Conservation (phyloP, 163 green algal species). For the Volvox carteri region DNA sequence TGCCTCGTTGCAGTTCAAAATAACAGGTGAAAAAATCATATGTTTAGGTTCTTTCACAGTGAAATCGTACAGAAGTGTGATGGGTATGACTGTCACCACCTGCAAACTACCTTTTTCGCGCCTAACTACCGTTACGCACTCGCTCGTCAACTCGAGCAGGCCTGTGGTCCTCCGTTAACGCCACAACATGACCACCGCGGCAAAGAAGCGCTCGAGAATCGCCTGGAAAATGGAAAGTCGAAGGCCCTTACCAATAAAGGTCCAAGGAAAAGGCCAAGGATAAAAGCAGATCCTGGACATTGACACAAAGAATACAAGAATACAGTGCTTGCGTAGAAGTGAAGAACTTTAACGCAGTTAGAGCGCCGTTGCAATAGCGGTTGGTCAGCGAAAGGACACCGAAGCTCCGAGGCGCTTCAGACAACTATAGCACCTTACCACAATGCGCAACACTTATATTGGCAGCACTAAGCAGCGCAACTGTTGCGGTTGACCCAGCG, state of each 20-base stretch:
- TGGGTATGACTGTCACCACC: too few species aligned
- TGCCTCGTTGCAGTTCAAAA: too few species aligned
- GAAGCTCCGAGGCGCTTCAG: too few species aligned
- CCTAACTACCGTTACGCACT: slow-evolving; percentile 53
- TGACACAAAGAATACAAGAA: neutral
- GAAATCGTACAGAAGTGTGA: too few species aligned
- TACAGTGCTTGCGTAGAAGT: neutral
- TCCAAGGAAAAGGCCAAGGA: neutral
- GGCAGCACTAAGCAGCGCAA: neutral
- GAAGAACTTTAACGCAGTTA: neutral
- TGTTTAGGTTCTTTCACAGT: too few species aligned
- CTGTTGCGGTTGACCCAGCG: slow-evolving; percentile 9
- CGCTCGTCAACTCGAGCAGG: slow-evolving; percentile 86
- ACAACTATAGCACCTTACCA: neutral
- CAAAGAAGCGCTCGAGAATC: slow-evolving; percentile 86
- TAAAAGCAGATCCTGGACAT: neutral
- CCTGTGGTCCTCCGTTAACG: slow-evolving; percentile 88
- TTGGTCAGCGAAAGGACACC: slow-evolving; percentile 15
- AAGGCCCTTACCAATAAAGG: neutral
- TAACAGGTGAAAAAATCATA: too few species aligned
- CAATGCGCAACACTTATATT: slow-evolving; percentile 32
- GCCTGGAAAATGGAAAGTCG: slow-evolving; percentile 57
- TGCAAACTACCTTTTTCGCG: neutral
- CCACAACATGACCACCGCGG: slow-evolving; percentile 72
- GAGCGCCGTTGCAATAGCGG: neutral